A percentile compares a stretch with the other conserved stretches of the same genome.
Evolutionary conservation across 805 yeast species (phyloP).

Genomic region (Candida schatavii): DNA sequence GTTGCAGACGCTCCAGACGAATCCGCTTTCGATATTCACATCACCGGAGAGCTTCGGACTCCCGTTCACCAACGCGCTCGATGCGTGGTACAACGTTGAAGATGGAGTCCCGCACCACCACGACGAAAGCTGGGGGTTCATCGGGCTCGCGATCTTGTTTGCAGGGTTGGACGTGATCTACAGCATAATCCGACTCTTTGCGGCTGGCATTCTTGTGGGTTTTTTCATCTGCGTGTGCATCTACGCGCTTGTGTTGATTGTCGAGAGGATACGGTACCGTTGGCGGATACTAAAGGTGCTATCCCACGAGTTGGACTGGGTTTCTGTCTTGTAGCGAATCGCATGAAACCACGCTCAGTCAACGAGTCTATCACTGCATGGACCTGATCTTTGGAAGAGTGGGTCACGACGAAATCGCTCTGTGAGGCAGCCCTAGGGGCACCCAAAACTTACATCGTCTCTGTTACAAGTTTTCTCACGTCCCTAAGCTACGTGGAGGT

Average conservation of each 20-base stretch:
- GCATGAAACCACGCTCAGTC: too few species aligned
- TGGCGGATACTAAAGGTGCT: conserved; percentile 7
- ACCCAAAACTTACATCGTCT: too few species aligned
- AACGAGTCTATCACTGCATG: too few species aligned
- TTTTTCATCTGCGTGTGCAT: conserved; percentile 10
- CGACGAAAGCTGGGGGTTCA: background rate
- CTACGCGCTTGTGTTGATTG: conserved; percentile 13
- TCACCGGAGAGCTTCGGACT: conserved; percentile 23
- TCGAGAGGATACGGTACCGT: conserved; percentile 12
- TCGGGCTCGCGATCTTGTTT: conserved; percentile 3
- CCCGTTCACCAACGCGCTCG: conserved; percentile 22
- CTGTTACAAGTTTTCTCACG: too few species aligned
- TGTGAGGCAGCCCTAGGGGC: too few species aligned
- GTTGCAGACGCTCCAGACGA: conserved; percentile 2
- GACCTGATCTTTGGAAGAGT: too few species aligned
- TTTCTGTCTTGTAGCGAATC: background rate
- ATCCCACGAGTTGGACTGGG: background rate
- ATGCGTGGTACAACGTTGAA: conserved; percentile 11
- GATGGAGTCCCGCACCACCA: conserved; percentile 1
- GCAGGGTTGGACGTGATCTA: conserved; percentile 18
- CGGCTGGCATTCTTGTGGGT: conserved; percentile 14
- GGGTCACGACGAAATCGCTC: too few species aligned
- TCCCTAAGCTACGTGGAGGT: too few species aligned
- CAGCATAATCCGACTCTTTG: conserved; percentile 13
- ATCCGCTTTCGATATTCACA: conserved; percentile 16